These are phyloP conservation scores for Favolaschia claudopus DNA, from an alignment of 768 basidiomycete species.

Conservation along the genomic window DNA sequence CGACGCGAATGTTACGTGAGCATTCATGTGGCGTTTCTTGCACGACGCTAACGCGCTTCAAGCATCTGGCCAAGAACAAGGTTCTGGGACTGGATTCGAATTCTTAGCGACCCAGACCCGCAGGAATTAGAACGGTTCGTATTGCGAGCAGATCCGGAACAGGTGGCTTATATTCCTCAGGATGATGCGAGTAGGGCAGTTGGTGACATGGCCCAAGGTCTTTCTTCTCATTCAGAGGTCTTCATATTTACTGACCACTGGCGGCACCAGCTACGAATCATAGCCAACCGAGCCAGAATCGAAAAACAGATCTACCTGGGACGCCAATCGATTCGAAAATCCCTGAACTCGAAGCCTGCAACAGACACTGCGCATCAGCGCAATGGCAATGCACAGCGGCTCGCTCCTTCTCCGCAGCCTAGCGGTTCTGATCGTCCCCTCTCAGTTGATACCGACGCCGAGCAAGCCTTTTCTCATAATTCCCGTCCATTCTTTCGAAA, in stretches of 20 bases:
- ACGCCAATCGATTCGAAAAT: conserved; percentile 71
- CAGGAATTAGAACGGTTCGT: conserved; percentile 64
- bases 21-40: conserved; percentile 30
- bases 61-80: conserved; percentile 90
- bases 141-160: no score
- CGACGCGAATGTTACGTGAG: conserved; percentile 87
- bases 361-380: conserved; percentile 15
- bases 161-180: no score
- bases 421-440: conserved; percentile 62
- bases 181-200: conserved; percentile 88
- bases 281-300: conserved; percentile 87
- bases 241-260: background rate
- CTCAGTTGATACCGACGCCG: conserved; percentile 82
- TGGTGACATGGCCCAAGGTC: conserved; percentile 98
- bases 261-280: conserved; percentile 80
- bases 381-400: conserved; percentile 20
- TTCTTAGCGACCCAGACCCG: conserved; percentile 86
- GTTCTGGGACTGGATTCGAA: conserved; percentile 82
- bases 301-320: conserved; percentile 86
- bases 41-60: conserved; percentile 33
- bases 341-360: conserved; percentile 47
- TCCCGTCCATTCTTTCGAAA: conserved; percentile 57
- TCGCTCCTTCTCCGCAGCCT: conserved; percentile 39
- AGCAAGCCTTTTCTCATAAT: conserved; percentile 69
- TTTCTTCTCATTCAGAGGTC: background rate